Base-by-base conservation (phyloP, 2,329 filamentous ascomycete genomes). In the Sporothrix sp. region DNA sequence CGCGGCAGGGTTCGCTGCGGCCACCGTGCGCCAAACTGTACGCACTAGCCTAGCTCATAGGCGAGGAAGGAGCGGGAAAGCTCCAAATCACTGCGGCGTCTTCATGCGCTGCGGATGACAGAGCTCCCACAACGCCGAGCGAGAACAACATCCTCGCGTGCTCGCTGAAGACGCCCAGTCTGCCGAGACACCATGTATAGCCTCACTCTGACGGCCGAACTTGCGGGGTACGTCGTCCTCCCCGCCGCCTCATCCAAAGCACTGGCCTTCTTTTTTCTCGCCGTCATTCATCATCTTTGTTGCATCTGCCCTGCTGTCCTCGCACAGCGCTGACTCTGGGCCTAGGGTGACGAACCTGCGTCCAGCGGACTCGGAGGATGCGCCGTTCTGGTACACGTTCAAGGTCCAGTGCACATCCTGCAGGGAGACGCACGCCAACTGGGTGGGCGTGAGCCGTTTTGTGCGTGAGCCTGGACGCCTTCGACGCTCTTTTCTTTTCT, bases 351-450 rank as follows among this genome's bases (percentile, higher is more conserved):
- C 89, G 54, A 85, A 93, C 62, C 81, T 98, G 58, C 83, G 83
- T 51, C 93, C 93, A 7, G 74, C 82, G 58, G 93, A 98, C 66
- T 88, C 82, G 7, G 72, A 82, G 59, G 86, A 87, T 16, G 79
- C 77, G 53, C 87, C 89, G 4, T 98, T 96, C 72, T 95, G 85
- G 77, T 98, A 95, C 71, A 96, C 87, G 46, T 97, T 98, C 79
- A 93, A 86, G 65, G 91, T 98, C 32, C 87, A 96, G 73, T 98
- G 93, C 70, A 96, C 88, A n/a, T 95, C 90, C 50, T 98, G 93
- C 68, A 82, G 89, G 54, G 93, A 98, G 67, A 82, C 77, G 2
- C 90, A 98, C 65, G 78, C 85, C 10, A 98, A 96, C 60, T 82
- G 79, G 70, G 81, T 98, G 48, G 84, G 82, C 51, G 79, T 97